Conservation (phyloP, 257 asterid genomes). For the Rubia yunnanensis region DNA sequence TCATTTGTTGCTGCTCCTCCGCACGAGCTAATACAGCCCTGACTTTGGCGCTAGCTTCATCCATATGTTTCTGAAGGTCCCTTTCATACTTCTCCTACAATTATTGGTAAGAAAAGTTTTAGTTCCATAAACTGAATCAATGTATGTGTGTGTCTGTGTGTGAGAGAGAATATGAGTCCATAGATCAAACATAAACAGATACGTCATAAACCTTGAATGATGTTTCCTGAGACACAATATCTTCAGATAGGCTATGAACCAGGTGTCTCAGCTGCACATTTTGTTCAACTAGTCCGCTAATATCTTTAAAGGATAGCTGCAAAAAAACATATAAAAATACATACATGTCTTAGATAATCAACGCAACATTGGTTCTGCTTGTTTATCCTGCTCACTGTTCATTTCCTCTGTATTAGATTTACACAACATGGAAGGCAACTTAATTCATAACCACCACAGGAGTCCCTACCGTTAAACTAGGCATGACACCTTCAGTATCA, state of each 20-base stretch:
- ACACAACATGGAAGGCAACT: background rate
- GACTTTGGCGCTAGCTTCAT: constrained; percentile 56
- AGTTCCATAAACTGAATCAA: background rate
- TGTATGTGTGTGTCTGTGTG: background rate
- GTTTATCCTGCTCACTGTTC: background rate
- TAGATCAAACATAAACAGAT: background rate
- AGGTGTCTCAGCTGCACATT: constrained; percentile 68
- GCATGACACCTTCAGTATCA: constrained; percentile 33
- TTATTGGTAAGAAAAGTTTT: background rate
- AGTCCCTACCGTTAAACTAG: constrained; percentile 48
- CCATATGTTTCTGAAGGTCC: constrained; percentile 57
- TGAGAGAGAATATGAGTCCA: background rate
- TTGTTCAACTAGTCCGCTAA: constrained; percentile 81
- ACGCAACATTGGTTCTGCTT: no score
- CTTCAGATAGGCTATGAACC: constrained; percentile 62
- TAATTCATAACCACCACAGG: background rate
- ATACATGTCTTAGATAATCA: no score
- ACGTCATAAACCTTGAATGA: constrained; percentile 52
- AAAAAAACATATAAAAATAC: background rate
- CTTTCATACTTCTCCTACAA: constrained; percentile 57
- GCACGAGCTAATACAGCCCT: constrained; percentile 61
- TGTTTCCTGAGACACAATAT: constrained; percentile 59
- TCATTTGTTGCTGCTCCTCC: constrained; percentile 79
- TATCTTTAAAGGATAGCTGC: constrained; percentile 87
- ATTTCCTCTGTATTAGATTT: background rate